Base-by-base conservation (phyloP, 2,329 filamentous ascomycete genomes). In the Cordyceps fumosorosea region DNA sequence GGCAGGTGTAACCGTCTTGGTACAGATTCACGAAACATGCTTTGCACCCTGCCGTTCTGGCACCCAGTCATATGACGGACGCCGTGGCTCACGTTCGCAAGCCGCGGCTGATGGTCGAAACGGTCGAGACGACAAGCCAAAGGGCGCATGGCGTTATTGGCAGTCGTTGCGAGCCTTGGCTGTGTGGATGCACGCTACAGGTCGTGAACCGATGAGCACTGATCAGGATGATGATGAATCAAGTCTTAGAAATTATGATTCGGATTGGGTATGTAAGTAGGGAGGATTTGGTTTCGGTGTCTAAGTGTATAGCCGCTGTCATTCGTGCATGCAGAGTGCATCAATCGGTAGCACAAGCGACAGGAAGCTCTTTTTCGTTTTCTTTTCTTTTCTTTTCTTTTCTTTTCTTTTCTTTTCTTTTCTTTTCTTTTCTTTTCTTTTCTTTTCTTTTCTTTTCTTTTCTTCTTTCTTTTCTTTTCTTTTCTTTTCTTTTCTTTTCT, bases 21-120 rank as follows among this genome's bases (percentile, higher is more conserved):
- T 24, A 34, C 42, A 16, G 29, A 58, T 58, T 58, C 44, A 58
- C 44, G 56, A 58, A 42, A 57, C 24, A 22, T 5, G 40, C 14
- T 47, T 16, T 56, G 44, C 55, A 44, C 56, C 56, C 56, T 58
- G 56, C 45, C 29, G 44, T 57, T 14, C 20, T 58, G 53, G 14
- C 18, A 34, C 55, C 8, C 8, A 18, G 55, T 57, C 56, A 58
- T 32, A 58, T 58, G 56, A 58, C 44, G 32, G 48, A 11, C 32
- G 44, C 44, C 44, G 18, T 40, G 40, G n/a, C n/a, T 45, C 37
- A 34, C n/a, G 18, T 52, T 34, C 12, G 14, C 24, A 16, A 51
- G 48, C 34, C 11, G 32, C 24, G 53, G 22, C 34, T 16, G 40
- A 20, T n/a, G 40, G 22, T 22, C 44, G n/a, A 47, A n/a, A n/a